Evolutionary conservation across 1,139 yeast species (phyloP).

Genomic region (Meyerozyma carpophila): DNA sequence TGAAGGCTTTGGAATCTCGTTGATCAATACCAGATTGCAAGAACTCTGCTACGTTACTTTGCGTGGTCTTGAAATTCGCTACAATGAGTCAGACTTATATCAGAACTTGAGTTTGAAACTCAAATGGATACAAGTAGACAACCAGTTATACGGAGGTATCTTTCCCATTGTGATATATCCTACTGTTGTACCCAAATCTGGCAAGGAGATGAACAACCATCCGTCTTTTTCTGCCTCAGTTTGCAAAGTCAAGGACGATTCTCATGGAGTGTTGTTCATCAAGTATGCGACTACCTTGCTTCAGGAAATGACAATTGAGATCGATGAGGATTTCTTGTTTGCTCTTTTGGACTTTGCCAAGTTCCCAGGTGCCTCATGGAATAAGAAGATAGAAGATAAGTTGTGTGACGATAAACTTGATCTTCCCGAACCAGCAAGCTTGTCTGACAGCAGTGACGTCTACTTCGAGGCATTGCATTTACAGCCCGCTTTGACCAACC

Average conservation of each 20-base stretch:
- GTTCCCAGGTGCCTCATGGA: slow-evolving; percentile 70
- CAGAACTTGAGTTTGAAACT: slow-evolving; percentile 76
- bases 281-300: slow-evolving; percentile 85
- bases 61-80: slow-evolving; percentile 75
- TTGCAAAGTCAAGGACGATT: slow-evolving; percentile 78
- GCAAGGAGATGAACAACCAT: slow-evolving; percentile 79
- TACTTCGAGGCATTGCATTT: slow-evolving; percentile 90
- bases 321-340: slow-evolving; percentile 89
- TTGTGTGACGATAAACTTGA: slow-evolving; percentile 59
- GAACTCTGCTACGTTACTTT: slow-evolving; percentile 81
- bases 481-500: slow-evolving; percentile 84
- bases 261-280: slow-evolving; percentile 84
- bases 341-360: slow-evolving; percentile 76
- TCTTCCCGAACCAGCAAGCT: slow-evolving; percentile 65
- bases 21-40: slow-evolving; percentile 63
- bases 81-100: slow-evolving; percentile 78
- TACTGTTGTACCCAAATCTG: slow-evolving; percentile 79
- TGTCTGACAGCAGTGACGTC: slow-evolving; percentile 62
- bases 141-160: slow-evolving; percentile 82
- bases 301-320: slow-evolving; percentile 87
- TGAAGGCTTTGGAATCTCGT: slow-evolving; percentile 87
- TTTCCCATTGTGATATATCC: slow-evolving; percentile 93
- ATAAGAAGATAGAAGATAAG: slow-evolving; percentile 39
- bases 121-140: slow-evolving; percentile 94
- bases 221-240: slow-evolving; percentile 86